Percentiles rank a stretch among this genome's conserved stretches.
phyloP scores from a whole-genome alignment of 176 grass and related monocot species.

The Avena atlantica region DNA sequence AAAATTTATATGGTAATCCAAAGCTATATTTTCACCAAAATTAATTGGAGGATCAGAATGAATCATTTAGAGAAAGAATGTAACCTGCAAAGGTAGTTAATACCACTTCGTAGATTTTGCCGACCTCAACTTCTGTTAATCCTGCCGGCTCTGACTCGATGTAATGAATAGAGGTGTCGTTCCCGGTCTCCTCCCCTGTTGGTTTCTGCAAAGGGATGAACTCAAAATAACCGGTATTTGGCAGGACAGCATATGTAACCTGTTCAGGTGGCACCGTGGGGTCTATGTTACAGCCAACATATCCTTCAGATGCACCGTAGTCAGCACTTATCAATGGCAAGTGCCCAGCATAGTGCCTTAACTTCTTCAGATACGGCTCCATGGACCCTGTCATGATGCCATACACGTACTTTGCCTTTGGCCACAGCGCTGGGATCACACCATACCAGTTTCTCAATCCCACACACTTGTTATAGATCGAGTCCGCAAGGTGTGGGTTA shows the following conservation, averaged over 20 bases:
- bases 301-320: slow-evolving; percentile 94
- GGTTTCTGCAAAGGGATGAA: slow-evolving; percentile 83
- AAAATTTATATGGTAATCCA: no score
- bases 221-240: slow-evolving; percentile 83
- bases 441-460: slow-evolving; percentile 87
- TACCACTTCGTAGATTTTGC: slow-evolving; percentile 78
- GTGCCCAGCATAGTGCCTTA: slow-evolving; percentile 79
- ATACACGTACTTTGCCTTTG: slow-evolving; percentile 78
- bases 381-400: slow-evolving; percentile 97
- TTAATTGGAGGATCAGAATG: not conserved
- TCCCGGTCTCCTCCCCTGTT: slow-evolving; percentile 59
- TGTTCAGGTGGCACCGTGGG: slow-evolving; percentile 58
- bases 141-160: slow-evolving; percentile 77
- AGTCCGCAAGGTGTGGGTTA: slow-evolving; percentile 75
- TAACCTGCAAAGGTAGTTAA: slow-evolving; percentile 89
- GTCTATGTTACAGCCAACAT: slow-evolving; percentile 83
- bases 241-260: slow-evolving; percentile 71
- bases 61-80: not conserved
- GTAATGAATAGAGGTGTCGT: slow-evolving; percentile 57
- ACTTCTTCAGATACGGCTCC: slow-evolving; percentile 93
- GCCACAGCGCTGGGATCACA: slow-evolving; percentile 86
- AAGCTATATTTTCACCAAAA: no score
- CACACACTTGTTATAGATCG: slow-evolving; percentile 63
- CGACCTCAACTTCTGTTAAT: slow-evolving; percentile 79
- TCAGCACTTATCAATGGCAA: slow-evolving; percentile 85